phyloP scores from a whole-genome alignment of 805 yeast genomes.

The Nakazawaea sp. region DNA sequence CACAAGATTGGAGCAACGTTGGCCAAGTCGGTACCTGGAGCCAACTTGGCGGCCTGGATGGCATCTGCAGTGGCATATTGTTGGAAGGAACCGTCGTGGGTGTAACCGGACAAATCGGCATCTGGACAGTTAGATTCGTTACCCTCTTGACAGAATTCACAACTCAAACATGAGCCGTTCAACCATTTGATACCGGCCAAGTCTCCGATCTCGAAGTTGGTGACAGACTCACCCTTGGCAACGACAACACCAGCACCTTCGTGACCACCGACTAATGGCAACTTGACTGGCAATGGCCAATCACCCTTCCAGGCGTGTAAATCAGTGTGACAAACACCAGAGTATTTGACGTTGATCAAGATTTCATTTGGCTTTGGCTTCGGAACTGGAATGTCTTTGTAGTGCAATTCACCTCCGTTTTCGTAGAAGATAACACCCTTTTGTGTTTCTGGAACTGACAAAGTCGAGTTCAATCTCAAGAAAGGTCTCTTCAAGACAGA shows the following conservation, averaged over 20 bases:
- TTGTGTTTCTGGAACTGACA: slow-evolving; percentile 50
- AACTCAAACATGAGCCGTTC: slow-evolving; percentile 57
- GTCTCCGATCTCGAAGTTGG: slow-evolving; percentile 57
- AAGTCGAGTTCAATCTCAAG: slow-evolving; percentile 10
- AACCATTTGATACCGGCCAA: slow-evolving; percentile 66
- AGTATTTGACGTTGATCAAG: slow-evolving; percentile 60
- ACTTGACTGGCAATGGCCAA: slow-evolving; percentile 53
- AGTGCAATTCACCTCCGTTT: slow-evolving; percentile 54
- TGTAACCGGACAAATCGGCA: slow-evolving; percentile 69
- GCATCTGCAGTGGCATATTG: slow-evolving; percentile 50
- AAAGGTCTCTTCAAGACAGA: slow-evolving; percentile 16
- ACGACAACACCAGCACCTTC: slow-evolving; percentile 72
- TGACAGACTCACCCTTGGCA: slow-evolving; percentile 52
- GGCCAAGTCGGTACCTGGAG: slow-evolving; percentile 40
- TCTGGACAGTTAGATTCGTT: slow-evolving; percentile 60
- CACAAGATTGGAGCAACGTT: slow-evolving; percentile 41
- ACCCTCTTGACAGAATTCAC: slow-evolving; percentile 56
- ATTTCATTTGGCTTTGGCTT: slow-evolving; percentile 57
- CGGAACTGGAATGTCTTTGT: slow-evolving; percentile 72
- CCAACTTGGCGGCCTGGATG: slow-evolving; percentile 41
- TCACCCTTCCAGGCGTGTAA: slow-evolving; percentile 72
- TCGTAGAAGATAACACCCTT: slow-evolving; percentile 67
- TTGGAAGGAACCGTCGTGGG: slow-evolving; percentile 60
- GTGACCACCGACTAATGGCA: slow-evolving; percentile 67
- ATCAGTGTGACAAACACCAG: slow-evolving; percentile 73